These are phyloP conservation scores for Candida sphagnicola DNA, from an alignment of 805 yeast species.

Conservation along the genomic window DNA sequence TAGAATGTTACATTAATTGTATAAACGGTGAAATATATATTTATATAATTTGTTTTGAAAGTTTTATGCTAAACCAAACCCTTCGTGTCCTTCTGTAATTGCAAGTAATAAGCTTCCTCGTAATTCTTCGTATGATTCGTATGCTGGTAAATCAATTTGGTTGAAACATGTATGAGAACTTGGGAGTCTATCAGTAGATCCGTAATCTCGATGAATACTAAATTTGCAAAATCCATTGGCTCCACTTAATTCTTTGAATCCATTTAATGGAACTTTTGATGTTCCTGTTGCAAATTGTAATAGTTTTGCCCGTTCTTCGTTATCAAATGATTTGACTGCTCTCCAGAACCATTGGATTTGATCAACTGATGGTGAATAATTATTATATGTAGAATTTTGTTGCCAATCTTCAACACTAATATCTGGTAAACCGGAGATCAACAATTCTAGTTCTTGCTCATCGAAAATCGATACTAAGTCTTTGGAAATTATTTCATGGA, in stretches of 20 bases:
- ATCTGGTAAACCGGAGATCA: slow-evolving; percentile 93
- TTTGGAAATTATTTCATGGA: slow-evolving; percentile 84
- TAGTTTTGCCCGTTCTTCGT: slow-evolving; percentile 89
- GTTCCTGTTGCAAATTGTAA: slow-evolving; percentile 97
- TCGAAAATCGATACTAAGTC: slow-evolving; percentile 84
- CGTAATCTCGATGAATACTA: slow-evolving; percentile 86
- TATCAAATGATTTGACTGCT: slow-evolving; percentile 90
- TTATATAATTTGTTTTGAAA: neutral
- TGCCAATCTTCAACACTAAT: slow-evolving; percentile 97
- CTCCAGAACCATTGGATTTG: slow-evolving; percentile 98
- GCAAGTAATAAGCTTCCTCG: slow-evolving; percentile 80
- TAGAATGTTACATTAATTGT: no score
- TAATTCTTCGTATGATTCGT: slow-evolving; percentile 81
- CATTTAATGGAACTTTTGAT: slow-evolving; percentile 90
- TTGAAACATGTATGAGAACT: slow-evolving; percentile 97
- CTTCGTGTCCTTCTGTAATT: slow-evolving; percentile 92
- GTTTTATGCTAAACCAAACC: slow-evolving; percentile 76
- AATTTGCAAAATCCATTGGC: slow-evolving; percentile 83
- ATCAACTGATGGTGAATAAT: slow-evolving; percentile 76
- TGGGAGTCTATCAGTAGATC: slow-evolving; percentile 81
- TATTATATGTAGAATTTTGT: slow-evolving; percentile 73
- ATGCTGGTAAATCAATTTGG: slow-evolving; percentile 90
- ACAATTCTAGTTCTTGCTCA: slow-evolving; percentile 90
- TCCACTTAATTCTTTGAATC: slow-evolving; percentile 86
- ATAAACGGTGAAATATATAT: no score